Evolutionary conservation across 306 rosid genomes (phyloP).

Genomic region (Gynostemma pentaphyllum): DNA sequence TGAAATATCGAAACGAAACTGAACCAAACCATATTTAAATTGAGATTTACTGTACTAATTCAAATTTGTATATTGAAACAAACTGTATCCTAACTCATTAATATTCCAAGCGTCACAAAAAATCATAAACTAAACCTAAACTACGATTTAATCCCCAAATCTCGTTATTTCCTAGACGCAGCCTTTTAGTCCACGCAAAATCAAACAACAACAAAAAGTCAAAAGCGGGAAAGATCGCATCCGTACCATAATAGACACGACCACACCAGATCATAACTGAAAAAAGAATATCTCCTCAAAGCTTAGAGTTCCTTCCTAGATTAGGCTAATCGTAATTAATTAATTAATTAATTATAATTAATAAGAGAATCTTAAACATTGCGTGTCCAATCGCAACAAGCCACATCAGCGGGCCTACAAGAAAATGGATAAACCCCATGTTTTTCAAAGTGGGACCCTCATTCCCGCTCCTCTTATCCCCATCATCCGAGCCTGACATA

Average conservation of each 20-base stretch:
- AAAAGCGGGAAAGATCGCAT: not conserved
- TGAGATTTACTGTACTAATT: too few species aligned
- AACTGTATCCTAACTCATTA: too few species aligned
- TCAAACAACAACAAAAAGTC: not conserved
- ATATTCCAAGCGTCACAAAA: too few species aligned
- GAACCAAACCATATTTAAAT: too few species aligned
- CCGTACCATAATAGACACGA: not conserved
- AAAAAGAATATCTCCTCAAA: not conserved
- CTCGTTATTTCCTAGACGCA: not conserved
- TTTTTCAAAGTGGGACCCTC: slow-evolving; percentile 11
- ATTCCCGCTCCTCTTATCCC: not conserved
- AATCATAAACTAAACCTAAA: too few species aligned
- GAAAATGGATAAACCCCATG: slow-evolving; percentile 14
- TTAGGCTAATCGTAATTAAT: not conserved
- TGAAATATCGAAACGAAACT: too few species aligned
- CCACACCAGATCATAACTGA: not conserved
- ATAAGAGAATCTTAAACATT: not conserved
- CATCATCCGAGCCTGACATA: slow-evolving; percentile 15
- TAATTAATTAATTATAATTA: not conserved
- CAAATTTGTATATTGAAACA: too few species aligned
- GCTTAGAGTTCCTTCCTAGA: not conserved
- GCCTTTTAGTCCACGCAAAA: not conserved
- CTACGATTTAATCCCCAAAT: not conserved
- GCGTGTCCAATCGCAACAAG: not conserved
- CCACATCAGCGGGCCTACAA: slow-evolving; percentile 5